Evolutionary conservation across 176 grass and related monocot genomes (phyloP).

Genomic region (Phyllostachys edulis): DNA sequence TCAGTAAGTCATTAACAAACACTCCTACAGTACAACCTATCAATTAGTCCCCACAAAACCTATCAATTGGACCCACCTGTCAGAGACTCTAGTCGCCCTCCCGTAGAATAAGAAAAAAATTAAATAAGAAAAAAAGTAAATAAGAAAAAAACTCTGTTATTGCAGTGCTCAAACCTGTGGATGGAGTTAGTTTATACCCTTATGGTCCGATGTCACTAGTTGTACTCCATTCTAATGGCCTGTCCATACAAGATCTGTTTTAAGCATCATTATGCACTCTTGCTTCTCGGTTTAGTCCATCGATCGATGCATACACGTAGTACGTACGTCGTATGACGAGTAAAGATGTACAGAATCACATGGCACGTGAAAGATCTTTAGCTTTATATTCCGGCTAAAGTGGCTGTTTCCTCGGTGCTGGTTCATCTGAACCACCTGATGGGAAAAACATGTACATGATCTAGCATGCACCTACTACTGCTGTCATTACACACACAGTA

Average conservation of each 20-base stretch:
- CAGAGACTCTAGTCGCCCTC: background rate
- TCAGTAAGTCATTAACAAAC: no score
- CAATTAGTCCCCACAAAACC: no score
- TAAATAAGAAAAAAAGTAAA: no score
- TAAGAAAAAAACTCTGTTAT: background rate
- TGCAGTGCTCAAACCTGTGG: background rate
- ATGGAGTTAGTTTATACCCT: background rate
- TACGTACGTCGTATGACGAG: background rate
- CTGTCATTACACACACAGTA: background rate
- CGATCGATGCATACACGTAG: background rate
- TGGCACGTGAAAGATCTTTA: conserved; percentile 23
- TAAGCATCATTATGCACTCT: background rate
- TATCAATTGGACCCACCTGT: background rate
- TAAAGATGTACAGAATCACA: background rate
- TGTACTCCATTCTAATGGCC: background rate
- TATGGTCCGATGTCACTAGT: background rate
- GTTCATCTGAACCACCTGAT: conserved; percentile 17
- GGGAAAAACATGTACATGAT: conserved; percentile 14
- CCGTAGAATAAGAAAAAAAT: background rate
- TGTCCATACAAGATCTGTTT: background rate
- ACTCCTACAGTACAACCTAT: background rate
- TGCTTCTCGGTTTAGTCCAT: background rate
- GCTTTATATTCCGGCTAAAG: conserved; percentile 18
- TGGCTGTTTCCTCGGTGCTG: background rate
- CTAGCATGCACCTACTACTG: background rate